Conservation (phyloP, 106 monocot species). For the Allium cepa region DNA sequence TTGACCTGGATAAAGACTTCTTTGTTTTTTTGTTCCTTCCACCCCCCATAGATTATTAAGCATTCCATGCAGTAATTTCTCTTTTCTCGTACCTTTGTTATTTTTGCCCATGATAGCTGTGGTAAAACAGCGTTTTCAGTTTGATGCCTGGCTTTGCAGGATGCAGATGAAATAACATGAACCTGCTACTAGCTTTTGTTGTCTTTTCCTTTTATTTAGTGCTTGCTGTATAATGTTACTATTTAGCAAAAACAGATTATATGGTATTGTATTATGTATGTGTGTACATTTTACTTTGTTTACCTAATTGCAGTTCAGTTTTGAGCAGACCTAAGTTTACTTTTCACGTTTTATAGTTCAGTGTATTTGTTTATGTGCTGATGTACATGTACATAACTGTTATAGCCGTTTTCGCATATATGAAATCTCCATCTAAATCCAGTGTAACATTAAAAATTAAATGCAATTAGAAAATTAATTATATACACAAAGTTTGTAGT, state of each 20-base stretch:
- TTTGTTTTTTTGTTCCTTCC: neutral
- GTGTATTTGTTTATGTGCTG: no score
- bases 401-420: no score
- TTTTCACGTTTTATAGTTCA: no score
- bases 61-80: neutral
- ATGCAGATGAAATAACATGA: slow-evolving; percentile 6
- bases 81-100: neutral
- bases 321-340: no score
- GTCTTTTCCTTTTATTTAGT: neutral
- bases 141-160: neutral
- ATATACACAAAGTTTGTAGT: no score
- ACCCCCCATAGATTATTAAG: neutral
- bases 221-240: neutral
- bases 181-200: neutral
- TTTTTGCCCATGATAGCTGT: neutral
- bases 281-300: no score
- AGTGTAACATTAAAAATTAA: no score
- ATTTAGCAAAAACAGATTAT: neutral
- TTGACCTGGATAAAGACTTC: neutral
- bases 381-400: no score
- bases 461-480: no score
- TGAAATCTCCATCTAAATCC: no score
- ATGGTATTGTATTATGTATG: no score
- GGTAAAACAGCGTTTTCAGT: slow-evolving; percentile 3
- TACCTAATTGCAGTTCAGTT: no score